These are phyloP conservation scores for Cotoneaster glaucophyllus DNA, from an alignment of 306 rosid genomes.

Conservation along the genomic window DNA sequence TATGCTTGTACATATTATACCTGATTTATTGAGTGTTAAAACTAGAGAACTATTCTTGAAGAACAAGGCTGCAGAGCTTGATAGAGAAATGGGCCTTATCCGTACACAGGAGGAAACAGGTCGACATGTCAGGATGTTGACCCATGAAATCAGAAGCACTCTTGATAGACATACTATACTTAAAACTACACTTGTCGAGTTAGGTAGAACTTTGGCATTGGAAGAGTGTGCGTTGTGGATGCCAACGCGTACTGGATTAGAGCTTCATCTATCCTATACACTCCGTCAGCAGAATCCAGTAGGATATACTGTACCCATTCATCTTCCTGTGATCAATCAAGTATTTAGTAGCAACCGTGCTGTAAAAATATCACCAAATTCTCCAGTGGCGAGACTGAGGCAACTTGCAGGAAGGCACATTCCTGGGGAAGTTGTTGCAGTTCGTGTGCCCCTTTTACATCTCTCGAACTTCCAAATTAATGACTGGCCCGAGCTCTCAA, in stretches of 20 bases:
- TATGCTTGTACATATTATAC: slow-evolving; percentile 78
- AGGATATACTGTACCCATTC: slow-evolving; percentile 83
- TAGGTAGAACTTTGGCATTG: slow-evolving; percentile 79
- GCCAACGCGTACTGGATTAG: slow-evolving; percentile 93
- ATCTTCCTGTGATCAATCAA: slow-evolving; percentile 86
- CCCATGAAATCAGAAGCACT: slow-evolving; percentile 77
- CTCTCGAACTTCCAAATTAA: slow-evolving; percentile 93
- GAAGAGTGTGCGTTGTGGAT: slow-evolving; percentile 99
- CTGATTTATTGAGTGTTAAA: slow-evolving; percentile 71
- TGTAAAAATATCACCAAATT: slow-evolving; percentile 61
- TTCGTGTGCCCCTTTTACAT: slow-evolving; percentile 88
- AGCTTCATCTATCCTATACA: slow-evolving; percentile 93
- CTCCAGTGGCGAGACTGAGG: slow-evolving; percentile 81
- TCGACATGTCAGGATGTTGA: slow-evolving; percentile 77
- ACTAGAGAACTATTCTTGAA: slow-evolving; percentile 67
- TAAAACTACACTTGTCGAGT: slow-evolving; percentile 63
- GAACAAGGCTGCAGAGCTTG: slow-evolving; percentile 78
- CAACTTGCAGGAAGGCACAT: slow-evolving; percentile 56
- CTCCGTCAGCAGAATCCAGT: slow-evolving; percentile 90
- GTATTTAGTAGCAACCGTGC: slow-evolving; percentile 74
- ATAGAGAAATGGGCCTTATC: slow-evolving; percentile 76
- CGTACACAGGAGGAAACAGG: slow-evolving; percentile 81
- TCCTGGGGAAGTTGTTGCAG: slow-evolving; percentile 91
- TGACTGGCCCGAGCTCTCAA: slow-evolving; percentile 95
- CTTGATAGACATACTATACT: slow-evolving; percentile 71